Evolutionary conservation across 2,329 filamentous ascomycete genomes (phyloP), one percentile per base, ranked within the genome.

Genomic region (Fusarium nisikadoi): DNA sequence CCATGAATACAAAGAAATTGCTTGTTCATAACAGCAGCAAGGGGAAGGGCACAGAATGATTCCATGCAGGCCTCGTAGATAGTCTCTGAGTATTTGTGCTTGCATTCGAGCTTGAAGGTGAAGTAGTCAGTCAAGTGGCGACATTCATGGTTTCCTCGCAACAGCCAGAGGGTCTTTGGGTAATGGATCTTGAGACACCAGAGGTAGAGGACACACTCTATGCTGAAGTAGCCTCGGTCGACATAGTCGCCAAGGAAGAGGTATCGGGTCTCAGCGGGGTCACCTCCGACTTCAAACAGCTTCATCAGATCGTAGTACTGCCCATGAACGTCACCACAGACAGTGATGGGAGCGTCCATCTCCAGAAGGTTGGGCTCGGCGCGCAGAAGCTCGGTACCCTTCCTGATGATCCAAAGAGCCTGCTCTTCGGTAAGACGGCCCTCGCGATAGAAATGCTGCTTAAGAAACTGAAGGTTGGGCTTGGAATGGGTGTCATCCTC

Each of bases 261-360:
- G 83, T 99, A 99, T 79, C 96, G 87, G 35, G 96, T 99, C 85
- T 99, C 96, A 59, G 95, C 90, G 43, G 96, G 96, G 82, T 99
- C 96, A 73, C 96, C 96, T 75, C 96, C 96, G 56, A 99, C 96
- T 83, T 99, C 96, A 79, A 99, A 99, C 38, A 99, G 88, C 87
- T 99, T 99, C 96, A 99, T 99, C 80, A 99, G 85, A 83, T 99
- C 96, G 83, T 97, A 99, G 86, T 98, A 99, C 85, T 99, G 96
- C 75, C 96, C 96, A 83, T 99, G 96, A 60, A 99, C 95, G 80
- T 99, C 96, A 80, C 96, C 96, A 79, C 96, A 99, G 55, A 99
- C 96, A 14, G 96, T 99, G 80, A 99, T 99, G 69, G 96, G 96
- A 43, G 96, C 96, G 83, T 99, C 96, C 96, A 99, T 99, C 87